Conservation (phyloP, 2,329 filamentous ascomycete genomes). For the Juglanconis sp. region DNA sequence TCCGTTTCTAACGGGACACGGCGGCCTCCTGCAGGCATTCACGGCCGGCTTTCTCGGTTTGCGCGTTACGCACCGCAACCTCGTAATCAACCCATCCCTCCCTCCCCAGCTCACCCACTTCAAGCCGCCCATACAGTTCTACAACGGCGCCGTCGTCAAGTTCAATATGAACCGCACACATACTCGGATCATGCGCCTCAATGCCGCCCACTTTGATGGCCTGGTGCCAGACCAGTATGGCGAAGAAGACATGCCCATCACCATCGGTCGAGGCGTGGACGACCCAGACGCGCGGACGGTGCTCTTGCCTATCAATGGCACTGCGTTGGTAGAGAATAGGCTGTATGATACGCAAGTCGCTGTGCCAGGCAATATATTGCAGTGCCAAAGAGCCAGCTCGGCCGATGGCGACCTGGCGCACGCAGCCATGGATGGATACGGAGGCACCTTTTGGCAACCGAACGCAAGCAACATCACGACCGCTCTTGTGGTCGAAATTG, state of each 20-base stretch:
- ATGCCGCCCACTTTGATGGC: conserved; percentile 12
- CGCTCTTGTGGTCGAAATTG: conserved; percentile 54
- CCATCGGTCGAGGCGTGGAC: conserved; percentile 46
- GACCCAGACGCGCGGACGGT: conserved; percentile 30
- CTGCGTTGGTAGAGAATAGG: conserved; percentile 52
- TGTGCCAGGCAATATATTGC: conserved; percentile 53
- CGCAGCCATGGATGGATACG: conserved; percentile 60
- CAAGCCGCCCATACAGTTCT: conserved; percentile 23
- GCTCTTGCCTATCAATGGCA: conserved; percentile 40
- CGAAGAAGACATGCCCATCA: conserved; percentile 30
- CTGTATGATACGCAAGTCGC: conserved; percentile 46
- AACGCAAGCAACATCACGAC: conserved; percentile 44
- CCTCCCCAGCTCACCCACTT: conserved; percentile 55
- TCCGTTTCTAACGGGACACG: conserved; percentile 69
- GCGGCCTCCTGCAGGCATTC: conserved; percentile 65
- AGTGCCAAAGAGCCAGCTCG: conserved; percentile 52
- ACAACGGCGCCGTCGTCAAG: conserved; percentile 28
- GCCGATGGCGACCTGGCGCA: conserved; percentile 61
- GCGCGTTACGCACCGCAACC: conserved; percentile 54
- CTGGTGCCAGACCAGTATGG: conserved; percentile 14
- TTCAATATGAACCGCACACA: conserved; percentile 26
- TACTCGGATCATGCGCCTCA: conserved; percentile 20
- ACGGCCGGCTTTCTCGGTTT: conserved; percentile 67
- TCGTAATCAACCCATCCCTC: conserved; percentile 61
- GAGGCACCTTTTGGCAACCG: conserved; percentile 64